Base-by-base conservation (phyloP, 257 asterid genomes). In the Rubia yunnanensis region DNA sequence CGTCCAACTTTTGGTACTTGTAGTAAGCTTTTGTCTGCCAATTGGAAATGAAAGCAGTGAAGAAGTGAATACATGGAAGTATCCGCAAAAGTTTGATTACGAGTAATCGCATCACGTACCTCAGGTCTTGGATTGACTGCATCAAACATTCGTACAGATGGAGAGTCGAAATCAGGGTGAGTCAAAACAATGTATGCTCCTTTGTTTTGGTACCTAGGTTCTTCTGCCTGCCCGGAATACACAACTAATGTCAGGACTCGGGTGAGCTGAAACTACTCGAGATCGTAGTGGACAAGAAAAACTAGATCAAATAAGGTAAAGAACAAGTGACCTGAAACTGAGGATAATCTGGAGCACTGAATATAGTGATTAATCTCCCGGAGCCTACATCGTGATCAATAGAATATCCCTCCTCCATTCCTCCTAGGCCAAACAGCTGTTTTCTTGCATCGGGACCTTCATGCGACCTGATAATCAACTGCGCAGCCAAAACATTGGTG, bases 371-470 rank as follows among this genome's bases (percentile, higher is more conserved):
- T 70, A 89, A 86, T 77, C 80, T 92, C 63, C 99, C 99, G 0
- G 97, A 92, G 32, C 81, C 85, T 26, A 87, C 96, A 67, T 78
- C 68, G 78, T 92, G 99, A 77, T 92, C 99, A 69, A 92, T 62
- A 11, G 99, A 83, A 74, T 87, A 89, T 39, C 99, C 99, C 62
- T 73, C 65, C 75, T 86, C 83, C 91, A 89, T 92, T 76, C 87
- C 90, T 62, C 83, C 85, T 24, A 86, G 84, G 67, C 79, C 94
- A 36, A 81, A 72, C 65, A 96, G 74, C 82, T 87, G 87, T 73
- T 87, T 96, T 81, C 99, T 83, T 67, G 99, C 96, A 84, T 92
- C 96, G 44, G 99, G 99, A 77, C 97, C 99, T 86, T 92, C 99
- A 72, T 92, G 99, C 35, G 99, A 88, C 83, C 99, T 87, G 67